phyloP scores from a whole-genome alignment of 2,329 filamentous ascomycete genomes.

The Aurifilum marmelostoma region DNA sequence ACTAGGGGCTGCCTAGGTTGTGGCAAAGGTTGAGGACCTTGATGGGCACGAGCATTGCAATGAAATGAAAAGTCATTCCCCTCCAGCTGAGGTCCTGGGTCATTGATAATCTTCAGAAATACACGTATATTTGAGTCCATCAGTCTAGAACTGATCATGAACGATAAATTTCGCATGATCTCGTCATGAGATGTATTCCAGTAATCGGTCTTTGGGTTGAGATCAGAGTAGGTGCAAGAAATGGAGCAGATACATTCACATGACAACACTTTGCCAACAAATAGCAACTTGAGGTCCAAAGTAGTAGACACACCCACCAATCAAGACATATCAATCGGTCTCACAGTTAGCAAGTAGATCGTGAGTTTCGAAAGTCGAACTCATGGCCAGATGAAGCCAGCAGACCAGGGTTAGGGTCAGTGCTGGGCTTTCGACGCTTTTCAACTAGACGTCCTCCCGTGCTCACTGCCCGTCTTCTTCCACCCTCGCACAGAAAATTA shows the following conservation, averaged over 20 bases:
- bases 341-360: too few relatives aligned
- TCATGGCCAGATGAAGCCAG: not conserved
- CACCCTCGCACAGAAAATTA: not conserved
- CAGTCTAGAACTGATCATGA: too few relatives aligned
- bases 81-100: too few relatives aligned
- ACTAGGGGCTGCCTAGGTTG: not conserved
- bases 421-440: not conserved
- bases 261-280: too few relatives aligned
- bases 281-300: too few relatives aligned
- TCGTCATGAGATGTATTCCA: not conserved
- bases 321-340: too few relatives aligned
- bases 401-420: not conserved
- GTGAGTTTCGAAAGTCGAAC: not conserved
- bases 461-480: not conserved
- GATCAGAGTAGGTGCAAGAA: too few relatives aligned
- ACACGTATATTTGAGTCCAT: not conserved
- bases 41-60: not conserved
- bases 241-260: too few relatives aligned
- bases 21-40: constrained; percentile 6
- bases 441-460: too few relatives aligned
- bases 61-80: too few relatives aligned
- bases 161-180: too few relatives aligned
- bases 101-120: not conserved
- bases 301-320: too few relatives aligned
- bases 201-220: not conserved